phyloP scores from a whole-genome alignment of 371 early-diverging fungal genomes.

The Cokeromyces recurvatus region DNA sequence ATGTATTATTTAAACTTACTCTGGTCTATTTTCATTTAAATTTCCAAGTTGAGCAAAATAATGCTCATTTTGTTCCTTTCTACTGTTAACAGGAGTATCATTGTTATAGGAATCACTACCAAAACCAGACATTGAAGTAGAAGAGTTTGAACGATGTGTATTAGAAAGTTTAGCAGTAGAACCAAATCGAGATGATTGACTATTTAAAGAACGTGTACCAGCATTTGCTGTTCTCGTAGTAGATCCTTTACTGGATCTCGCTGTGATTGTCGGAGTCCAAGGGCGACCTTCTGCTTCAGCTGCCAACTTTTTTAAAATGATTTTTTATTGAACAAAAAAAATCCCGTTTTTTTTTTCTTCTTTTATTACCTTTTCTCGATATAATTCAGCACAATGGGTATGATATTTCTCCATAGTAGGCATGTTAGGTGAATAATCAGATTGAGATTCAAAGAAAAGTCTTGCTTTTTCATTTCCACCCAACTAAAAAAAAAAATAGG shows the following conservation, averaged over 20 bases:
- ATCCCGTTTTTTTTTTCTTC: too few species aligned
- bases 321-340: neutral
- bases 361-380: slow-evolving; percentile 74
- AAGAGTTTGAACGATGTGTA: slow-evolving; percentile 27
- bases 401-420: slow-evolving; percentile 81
- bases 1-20: slow-evolving; percentile 10
- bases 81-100: neutral
- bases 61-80: slow-evolving; percentile 17
- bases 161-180: neutral
- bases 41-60: slow-evolving; percentile 24
- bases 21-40: slow-evolving; percentile 18
- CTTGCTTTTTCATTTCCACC: slow-evolving; percentile 93
- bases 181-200: neutral
- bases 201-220: slow-evolving; percentile 11
- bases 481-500: slow-evolving; percentile 30
- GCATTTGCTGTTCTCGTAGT: neutral
- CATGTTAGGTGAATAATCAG: slow-evolving; percentile 79
- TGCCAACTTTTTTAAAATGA: slow-evolving; percentile 34
- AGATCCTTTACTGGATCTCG: slow-evolving; percentile 11
- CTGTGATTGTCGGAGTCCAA: slow-evolving; percentile 54
- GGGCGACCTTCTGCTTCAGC: slow-evolving; percentile 76
- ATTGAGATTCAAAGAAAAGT: slow-evolving; percentile 81
- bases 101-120: slow-evolving; percentile 11
- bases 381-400: slow-evolving; percentile 81
- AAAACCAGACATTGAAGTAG: slow-evolving; percentile 12